Evolutionary conservation across 768 basidiomycete genomes (phyloP).

Genomic region (Lactifluus rugatus): DNA sequence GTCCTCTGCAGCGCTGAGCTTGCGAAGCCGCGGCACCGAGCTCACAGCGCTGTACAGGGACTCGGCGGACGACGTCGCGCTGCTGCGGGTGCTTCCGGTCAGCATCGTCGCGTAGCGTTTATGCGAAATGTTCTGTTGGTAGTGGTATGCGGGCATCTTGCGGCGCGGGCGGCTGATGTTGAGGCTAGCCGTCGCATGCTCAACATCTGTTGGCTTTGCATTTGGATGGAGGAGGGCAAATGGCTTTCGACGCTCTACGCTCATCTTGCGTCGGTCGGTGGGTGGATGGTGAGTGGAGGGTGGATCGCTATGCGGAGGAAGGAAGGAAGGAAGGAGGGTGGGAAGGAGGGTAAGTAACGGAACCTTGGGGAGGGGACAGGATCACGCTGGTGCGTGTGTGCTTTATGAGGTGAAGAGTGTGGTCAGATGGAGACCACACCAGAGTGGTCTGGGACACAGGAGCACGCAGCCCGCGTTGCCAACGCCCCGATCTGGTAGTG

Average conservation of each 20-base stretch:
- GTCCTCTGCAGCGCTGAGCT: constrained; percentile 17
- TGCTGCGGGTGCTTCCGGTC: constrained; percentile 13
- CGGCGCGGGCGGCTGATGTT: constrained; percentile 12
- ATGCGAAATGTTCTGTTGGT: constrained; percentile 1
- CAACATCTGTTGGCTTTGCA: neutral
- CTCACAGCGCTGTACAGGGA: constrained; percentile 1
- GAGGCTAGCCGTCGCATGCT: neutral
- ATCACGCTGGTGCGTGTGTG: constrained; percentile 4
- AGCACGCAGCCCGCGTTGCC: constrained; percentile 11
- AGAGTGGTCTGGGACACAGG: constrained; percentile 1
- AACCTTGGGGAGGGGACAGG: constrained; percentile 3
- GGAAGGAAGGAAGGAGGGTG: neutral
- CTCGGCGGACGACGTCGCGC: constrained; percentile 13
- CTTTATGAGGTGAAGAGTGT: constrained; percentile 15
- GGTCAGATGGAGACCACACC: constrained; percentile 12
- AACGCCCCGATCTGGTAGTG: constrained; percentile 13
- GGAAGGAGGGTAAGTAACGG: neutral
- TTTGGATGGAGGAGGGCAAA: constrained; percentile 7
- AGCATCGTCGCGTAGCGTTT: constrained; percentile 16
- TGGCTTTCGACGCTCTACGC: constrained; percentile 10
- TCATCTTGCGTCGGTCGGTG: neutral
- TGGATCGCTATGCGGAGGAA: neutral
- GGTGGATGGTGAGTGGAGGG: neutral
- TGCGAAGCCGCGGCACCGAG: constrained; percentile 10
- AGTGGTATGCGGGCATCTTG: constrained; percentile 3